Evolutionary conservation across 2,329 filamentous ascomycete genomes (phyloP).

Genomic region (Cadophora sp.): DNA sequence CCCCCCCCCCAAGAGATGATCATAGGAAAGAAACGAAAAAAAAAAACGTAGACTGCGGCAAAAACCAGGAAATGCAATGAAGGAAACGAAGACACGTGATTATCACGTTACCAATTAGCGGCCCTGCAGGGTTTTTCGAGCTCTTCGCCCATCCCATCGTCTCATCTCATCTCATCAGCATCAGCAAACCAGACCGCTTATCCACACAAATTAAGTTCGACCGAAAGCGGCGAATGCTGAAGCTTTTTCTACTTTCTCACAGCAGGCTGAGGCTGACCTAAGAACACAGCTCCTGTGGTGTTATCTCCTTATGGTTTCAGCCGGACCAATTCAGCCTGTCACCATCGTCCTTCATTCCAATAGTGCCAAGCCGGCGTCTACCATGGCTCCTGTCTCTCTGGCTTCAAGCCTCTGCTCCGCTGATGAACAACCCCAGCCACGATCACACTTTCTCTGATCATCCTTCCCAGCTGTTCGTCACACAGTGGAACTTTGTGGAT

Average conservation of each 20-base stretch:
- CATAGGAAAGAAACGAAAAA: too few species aligned
- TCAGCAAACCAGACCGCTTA: not conserved
- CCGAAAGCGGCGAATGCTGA: not conserved
- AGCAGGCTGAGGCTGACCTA: conserved; percentile 1
- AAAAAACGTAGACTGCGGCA: too few species aligned
- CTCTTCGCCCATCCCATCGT: not conserved
- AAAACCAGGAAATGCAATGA: too few species aligned
- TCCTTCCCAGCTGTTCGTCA: not conserved
- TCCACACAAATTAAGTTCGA: not conserved
- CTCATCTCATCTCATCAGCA: not conserved
- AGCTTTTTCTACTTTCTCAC: conserved; percentile 2
- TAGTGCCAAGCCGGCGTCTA: conserved; percentile 6
- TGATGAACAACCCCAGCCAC: not conserved
- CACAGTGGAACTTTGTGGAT: not conserved
- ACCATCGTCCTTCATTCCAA: not conserved
- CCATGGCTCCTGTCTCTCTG: not conserved
- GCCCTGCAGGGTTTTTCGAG: not conserved
- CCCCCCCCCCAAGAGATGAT: too few species aligned
- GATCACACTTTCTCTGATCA: not conserved
- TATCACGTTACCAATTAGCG: not conserved
- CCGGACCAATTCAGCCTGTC: conserved; percentile 5
- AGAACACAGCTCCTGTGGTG: not conserved
- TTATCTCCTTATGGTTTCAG: not conserved
- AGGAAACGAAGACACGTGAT: not conserved
- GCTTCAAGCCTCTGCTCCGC: not conserved